A percentile compares a stretch with the other conserved stretches of the same genome.
Conservation (phyloP, 257 asterid species). For the Schizonepeta tenuifolia region DNA sequence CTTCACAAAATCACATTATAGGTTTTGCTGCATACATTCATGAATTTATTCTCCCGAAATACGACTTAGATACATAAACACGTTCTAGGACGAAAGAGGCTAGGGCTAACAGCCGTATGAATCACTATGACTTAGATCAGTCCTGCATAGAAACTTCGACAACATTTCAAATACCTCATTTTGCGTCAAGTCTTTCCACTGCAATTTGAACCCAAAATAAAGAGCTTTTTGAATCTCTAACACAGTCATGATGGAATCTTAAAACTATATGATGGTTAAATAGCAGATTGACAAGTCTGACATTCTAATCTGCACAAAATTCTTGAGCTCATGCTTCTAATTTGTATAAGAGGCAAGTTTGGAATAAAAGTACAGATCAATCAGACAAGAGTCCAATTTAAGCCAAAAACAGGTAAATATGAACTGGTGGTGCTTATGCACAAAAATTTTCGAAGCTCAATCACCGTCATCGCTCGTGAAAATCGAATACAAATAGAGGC, state of each 20-base stretch:
- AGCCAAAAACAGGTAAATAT: not conserved
- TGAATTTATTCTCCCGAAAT: too few species aligned
- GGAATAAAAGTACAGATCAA: not conserved
- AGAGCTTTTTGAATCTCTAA: not conserved
- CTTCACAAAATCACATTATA: not conserved
- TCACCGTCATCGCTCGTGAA: not conserved
- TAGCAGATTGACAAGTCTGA: not conserved
- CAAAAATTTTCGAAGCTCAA: not conserved
- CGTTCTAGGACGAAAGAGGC: too few species aligned
- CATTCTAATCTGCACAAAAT: not conserved
- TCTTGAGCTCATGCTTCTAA: not conserved
- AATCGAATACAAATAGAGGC: too few species aligned
- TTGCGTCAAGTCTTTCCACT: not conserved
- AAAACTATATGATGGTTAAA: not conserved
- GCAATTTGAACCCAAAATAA: too few species aligned
- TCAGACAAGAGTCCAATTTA: not conserved
- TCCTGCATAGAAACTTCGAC: not conserved
- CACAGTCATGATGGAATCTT: not conserved
- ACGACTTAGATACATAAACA: too few species aligned
- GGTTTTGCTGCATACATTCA: too few species aligned
- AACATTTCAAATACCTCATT: not conserved
- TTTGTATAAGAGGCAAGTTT: not conserved
- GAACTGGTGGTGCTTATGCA: not conserved
- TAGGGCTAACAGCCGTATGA: too few species aligned
- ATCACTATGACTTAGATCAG: not conserved